Evolutionary conservation across 1,284 basidiomycete species (phyloP).

Genomic region (Boletus albobrunnescens): DNA sequence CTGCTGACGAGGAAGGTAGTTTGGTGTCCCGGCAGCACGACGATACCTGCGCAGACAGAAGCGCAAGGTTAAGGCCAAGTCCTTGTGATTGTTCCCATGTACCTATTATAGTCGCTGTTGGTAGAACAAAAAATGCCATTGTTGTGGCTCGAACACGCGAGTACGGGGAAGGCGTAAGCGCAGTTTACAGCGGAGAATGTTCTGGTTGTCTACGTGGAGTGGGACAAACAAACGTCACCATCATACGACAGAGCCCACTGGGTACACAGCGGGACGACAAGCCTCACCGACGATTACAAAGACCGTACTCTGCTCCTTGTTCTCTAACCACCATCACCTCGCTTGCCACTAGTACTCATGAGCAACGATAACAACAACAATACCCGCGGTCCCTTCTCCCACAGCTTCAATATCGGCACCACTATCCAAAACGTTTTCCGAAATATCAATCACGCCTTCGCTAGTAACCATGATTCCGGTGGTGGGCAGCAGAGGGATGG

Average conservation of each 20-base stretch:
- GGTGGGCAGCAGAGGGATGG: background rate
- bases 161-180: too few species aligned
- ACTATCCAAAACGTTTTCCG: constrained; percentile 31
- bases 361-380: constrained; percentile 16
- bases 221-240: constrained; percentile 24
- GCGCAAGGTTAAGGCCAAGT: constrained; percentile 36
- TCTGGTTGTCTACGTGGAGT: constrained; percentile 30
- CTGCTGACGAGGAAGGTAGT: constrained; percentile 35
- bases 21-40: constrained; percentile 48
- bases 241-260: too few species aligned
- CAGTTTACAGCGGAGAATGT: constrained; percentile 25
- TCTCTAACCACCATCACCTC: constrained; percentile 21
- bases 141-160: constrained; percentile 15
- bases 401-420: constrained; percentile 26
- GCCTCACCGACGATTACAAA: constrained; percentile 14
- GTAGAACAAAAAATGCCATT: background rate
- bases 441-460: constrained; percentile 33
- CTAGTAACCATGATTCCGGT: constrained; percentile 6
- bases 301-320: constrained; percentile 7
- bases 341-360: constrained; percentile 20
- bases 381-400: constrained; percentile 16
- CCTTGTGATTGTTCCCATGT: constrained; percentile 16
- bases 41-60: constrained; percentile 44
- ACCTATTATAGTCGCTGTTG: too few species aligned
- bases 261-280: too few species aligned